Evolutionary conservation across 139 green algal genomes (phyloP).

Genomic region (Chlorella sp.): DNA sequence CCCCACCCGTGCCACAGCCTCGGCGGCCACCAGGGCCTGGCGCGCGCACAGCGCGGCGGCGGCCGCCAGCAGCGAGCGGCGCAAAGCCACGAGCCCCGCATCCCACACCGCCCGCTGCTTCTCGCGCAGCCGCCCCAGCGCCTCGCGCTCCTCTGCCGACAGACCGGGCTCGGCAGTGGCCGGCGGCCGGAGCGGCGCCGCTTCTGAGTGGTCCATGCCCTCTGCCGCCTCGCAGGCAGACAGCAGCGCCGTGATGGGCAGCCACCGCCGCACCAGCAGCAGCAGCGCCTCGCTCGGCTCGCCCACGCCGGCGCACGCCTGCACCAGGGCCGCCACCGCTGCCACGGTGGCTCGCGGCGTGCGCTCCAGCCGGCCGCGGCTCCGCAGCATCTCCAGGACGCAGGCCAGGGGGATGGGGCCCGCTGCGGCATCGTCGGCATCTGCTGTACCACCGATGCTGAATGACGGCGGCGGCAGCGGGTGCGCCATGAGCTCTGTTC

Average conservation of each 20-base stretch:
- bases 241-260: slow-evolving; percentile 15
- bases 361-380: not conserved
- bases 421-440: too few species aligned
- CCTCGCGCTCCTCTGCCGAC: not conserved
- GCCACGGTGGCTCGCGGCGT: not conserved
- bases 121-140: slow-evolving; percentile 1
- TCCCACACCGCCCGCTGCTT: slow-evolving; percentile 23
- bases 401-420: not conserved
- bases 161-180: not conserved
- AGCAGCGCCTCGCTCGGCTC: slow-evolving; percentile 1
- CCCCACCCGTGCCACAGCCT: not conserved
- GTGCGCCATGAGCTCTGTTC: slow-evolving; percentile 9
- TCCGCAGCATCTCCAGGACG: not conserved
- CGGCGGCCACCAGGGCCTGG: slow-evolving; percentile 4
- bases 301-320: not conserved
- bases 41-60: not conserved
- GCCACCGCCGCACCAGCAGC: not conserved
- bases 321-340: not conserved
- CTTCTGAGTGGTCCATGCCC: slow-evolving; percentile 3
- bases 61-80: slow-evolving; percentile 4
- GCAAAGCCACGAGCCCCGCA: slow-evolving; percentile 1
- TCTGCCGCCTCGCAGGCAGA: not conserved
- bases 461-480: not conserved
- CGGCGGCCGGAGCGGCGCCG: not conserved
- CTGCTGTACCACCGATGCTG: not conserved